These are phyloP conservation scores for Penicillium thymicola DNA, from an alignment of 2,329 filamentous ascomycete genomes.

Conservation along the genomic window DNA sequence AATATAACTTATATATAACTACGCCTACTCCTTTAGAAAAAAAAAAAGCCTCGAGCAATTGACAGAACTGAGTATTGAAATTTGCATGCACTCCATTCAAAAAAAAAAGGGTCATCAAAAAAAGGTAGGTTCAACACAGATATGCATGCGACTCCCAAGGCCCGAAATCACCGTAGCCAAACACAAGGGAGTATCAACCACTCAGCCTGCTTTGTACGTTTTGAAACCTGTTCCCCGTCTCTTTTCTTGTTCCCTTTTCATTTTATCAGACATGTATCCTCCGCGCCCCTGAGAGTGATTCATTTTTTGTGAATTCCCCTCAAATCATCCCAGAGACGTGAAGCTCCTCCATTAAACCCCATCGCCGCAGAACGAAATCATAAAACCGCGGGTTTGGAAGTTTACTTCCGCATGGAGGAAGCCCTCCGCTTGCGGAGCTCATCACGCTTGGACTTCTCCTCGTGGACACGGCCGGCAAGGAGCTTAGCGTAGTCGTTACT, in stretches of 20 bases:
- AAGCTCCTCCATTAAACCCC: slow-evolving; percentile 36
- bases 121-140: slow-evolving; percentile 28
- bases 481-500: slow-evolving; percentile 96
- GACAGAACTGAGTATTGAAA: slow-evolving; percentile 22
- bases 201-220: slow-evolving; percentile 19
- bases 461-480: slow-evolving; percentile 93
- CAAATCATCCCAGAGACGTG: slow-evolving; percentile 35
- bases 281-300: slow-evolving; percentile 22
- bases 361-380: slow-evolving; percentile 32
- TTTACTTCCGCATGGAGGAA: slow-evolving; percentile 88
- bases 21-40: background rate
- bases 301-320: slow-evolving; percentile 19
- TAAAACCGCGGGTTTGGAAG: slow-evolving; percentile 24
- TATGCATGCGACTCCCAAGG: slow-evolving; percentile 17
- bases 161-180: slow-evolving; percentile 19
- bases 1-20: background rate
- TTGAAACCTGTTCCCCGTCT: slow-evolving; percentile 18
- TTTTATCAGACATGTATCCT: slow-evolving; percentile 25
- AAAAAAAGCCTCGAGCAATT: slow-evolving; percentile 1
- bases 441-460: slow-evolving; percentile 91
- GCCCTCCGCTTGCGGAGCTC: slow-evolving; percentile 96
- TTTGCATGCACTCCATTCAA: slow-evolving; percentile 29
- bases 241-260: slow-evolving; percentile 20
- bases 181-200: slow-evolving; percentile 20
- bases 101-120: slow-evolving; percentile 26